These are phyloP conservation scores for Lactarius hengduanensis DNA, from an alignment of 768 basidiomycete species.

Conservation along the genomic window DNA sequence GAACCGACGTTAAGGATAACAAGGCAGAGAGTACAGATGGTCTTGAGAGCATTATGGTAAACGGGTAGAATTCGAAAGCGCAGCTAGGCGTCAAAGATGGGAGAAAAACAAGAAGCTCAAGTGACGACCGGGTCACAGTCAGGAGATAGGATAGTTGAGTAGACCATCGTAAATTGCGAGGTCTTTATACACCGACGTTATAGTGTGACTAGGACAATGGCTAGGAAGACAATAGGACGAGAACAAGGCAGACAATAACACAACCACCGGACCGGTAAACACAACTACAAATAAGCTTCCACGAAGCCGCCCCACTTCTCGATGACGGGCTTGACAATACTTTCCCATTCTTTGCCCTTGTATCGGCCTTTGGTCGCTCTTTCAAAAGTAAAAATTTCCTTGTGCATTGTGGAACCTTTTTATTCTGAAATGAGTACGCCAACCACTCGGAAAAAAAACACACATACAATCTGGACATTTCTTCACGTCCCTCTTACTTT, in stretches of 20 bases:
- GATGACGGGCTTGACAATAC: slow-evolving; percentile 70
- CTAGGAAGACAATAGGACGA: slow-evolving; percentile 5
- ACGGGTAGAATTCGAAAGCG: slow-evolving; percentile 5
- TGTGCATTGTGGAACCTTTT: slow-evolving; percentile 59
- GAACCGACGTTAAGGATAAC: slow-evolving; percentile 35
- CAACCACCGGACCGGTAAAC: neutral
- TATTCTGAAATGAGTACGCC: neutral
- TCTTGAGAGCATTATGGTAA: slow-evolving; percentile 26
- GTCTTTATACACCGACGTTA: slow-evolving; percentile 22
- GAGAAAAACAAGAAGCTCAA: too few species aligned
- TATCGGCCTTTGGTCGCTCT: slow-evolving; percentile 52
- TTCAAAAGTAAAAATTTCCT: slow-evolving; percentile 76
- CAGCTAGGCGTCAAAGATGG: slow-evolving; percentile 9
- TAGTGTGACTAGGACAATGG: slow-evolving; percentile 16
- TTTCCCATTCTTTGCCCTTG: slow-evolving; percentile 70
- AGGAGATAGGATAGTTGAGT: slow-evolving; percentile 9
- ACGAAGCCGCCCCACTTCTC: slow-evolving; percentile 75
- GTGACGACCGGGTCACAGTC: slow-evolving; percentile 23
- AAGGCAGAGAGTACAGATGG: slow-evolving; percentile 30
- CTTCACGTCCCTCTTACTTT: slow-evolving; percentile 26
- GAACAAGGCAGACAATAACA: slow-evolving; percentile 4
- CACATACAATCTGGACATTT: slow-evolving; percentile 48
- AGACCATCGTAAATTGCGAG: neutral
- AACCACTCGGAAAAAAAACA: slow-evolving; percentile 30
- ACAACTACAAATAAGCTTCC: slow-evolving; percentile 33